phyloP scores from a whole-genome alignment of 2,329 filamentous ascomycete species.

The Rutstroemia sp. region DNA sequence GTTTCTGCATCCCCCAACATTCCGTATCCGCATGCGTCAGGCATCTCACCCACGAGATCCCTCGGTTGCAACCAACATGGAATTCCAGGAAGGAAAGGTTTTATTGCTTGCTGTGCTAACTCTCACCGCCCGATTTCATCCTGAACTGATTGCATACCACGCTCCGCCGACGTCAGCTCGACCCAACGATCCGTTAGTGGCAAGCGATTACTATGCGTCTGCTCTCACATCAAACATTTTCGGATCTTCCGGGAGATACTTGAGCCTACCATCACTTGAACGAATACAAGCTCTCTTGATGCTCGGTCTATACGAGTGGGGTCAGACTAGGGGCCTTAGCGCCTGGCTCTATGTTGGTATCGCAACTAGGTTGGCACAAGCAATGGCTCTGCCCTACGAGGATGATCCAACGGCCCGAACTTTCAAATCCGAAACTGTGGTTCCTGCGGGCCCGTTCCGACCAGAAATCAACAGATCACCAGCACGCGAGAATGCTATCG shows the following conservation, averaged over 20 bases:
- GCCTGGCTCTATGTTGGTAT: slow-evolving; percentile 62
- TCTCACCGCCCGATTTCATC: slow-evolving; percentile 62
- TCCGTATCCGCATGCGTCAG: slow-evolving; percentile 45
- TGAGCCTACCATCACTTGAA: slow-evolving; percentile 50
- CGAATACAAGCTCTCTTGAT: slow-evolving; percentile 62
- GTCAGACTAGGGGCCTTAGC: slow-evolving; percentile 50
- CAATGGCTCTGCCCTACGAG: slow-evolving; percentile 52
- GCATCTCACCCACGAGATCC: slow-evolving; percentile 31
- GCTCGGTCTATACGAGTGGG: slow-evolving; percentile 67
- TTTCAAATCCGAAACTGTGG: slow-evolving; percentile 24
- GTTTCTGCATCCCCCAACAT: slow-evolving; percentile 60
- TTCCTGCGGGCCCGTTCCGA: slow-evolving; percentile 21
- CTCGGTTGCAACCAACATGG: slow-evolving; percentile 12
- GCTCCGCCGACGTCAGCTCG: slow-evolving; percentile 5
- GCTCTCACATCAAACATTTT: slow-evolving; percentile 44
- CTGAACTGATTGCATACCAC: slow-evolving; percentile 46
- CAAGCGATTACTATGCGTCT: slow-evolving; percentile 58
- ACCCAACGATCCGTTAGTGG: slow-evolving; percentile 41
- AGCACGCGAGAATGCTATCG: slow-evolving; percentile 38
- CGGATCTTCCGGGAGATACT: slow-evolving; percentile 39
- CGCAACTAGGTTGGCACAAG: slow-evolving; percentile 52
- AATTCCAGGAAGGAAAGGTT: slow-evolving; percentile 42
- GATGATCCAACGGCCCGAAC: slow-evolving; percentile 32
- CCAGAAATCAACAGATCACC: slow-evolving; percentile 6
- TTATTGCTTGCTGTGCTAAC: slow-evolving; percentile 60